Evolutionary conservation across 2,329 filamentous ascomycete species (phyloP).

Genomic region (Calcarisporium arbuscula): DNA sequence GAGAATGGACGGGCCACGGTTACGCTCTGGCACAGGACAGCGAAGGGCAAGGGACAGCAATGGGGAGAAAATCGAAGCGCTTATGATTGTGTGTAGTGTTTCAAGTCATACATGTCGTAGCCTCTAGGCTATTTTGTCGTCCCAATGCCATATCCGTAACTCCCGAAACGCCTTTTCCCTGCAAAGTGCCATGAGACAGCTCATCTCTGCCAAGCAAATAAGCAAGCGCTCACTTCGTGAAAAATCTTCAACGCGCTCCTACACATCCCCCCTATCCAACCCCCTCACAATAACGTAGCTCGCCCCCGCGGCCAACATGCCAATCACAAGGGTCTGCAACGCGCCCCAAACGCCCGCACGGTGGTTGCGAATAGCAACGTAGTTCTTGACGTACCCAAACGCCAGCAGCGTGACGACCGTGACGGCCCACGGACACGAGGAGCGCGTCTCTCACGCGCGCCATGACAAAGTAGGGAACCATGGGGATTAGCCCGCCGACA

Average conservation of each 20-base stretch:
- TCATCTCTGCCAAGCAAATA: no score
- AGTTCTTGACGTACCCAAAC: constrained; percentile 63
- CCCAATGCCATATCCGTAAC: no score
- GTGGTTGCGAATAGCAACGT: constrained; percentile 43
- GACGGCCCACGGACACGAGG: constrained; percentile 51
- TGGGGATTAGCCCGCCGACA: constrained; percentile 62
- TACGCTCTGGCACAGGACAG: no score
- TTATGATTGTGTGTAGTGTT: no score
- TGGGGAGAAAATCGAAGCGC: no score
- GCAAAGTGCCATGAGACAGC: no score
- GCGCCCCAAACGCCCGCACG: constrained; percentile 52
- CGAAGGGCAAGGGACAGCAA: no score
- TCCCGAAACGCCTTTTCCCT: no score
- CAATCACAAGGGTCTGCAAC: constrained; percentile 58
- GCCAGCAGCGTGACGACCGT: constrained; percentile 54
- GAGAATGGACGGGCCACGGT: no score
- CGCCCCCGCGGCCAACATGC: constrained; percentile 58
- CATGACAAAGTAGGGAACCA: constrained; percentile 63
- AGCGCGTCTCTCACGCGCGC: constrained; percentile 40
- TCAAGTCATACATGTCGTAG: no score
- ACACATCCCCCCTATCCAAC: constrained; percentile 33
- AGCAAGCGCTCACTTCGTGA: no score
- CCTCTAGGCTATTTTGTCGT: no score
- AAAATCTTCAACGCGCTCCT: neutral
- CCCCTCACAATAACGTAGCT: constrained; percentile 56